Evolutionary conservation across 306 rosid genomes (phyloP).

Genomic region (Cucurbita argyrosperma): DNA sequence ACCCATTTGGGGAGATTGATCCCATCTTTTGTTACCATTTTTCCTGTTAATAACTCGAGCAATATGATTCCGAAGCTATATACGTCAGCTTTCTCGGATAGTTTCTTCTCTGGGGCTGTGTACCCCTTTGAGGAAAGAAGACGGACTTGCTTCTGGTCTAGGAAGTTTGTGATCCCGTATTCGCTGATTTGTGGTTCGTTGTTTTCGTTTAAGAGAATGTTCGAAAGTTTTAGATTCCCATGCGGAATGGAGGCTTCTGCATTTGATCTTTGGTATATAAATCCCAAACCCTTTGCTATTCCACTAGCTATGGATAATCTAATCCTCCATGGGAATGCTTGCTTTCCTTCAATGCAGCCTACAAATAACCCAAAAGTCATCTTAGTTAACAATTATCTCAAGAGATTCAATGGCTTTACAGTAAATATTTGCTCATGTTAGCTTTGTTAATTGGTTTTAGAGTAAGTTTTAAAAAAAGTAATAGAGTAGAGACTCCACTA

Average conservation of each 20-base stretch:
- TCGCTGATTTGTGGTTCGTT: slow-evolving; percentile 52
- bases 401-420: not conserved
- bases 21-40: slow-evolving; percentile 32
- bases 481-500: not conserved
- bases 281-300: slow-evolving; percentile 49
- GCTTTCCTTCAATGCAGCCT: slow-evolving; percentile 39
- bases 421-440: not conserved
- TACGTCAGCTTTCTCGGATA: slow-evolving; percentile 47
- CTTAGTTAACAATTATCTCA: not conserved
- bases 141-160: slow-evolving; percentile 23
- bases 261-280: slow-evolving; percentile 28
- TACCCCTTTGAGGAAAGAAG: slow-evolving; percentile 32
- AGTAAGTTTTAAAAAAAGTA: not conserved
- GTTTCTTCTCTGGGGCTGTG: slow-evolving; percentile 41
- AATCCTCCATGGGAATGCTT: slow-evolving; percentile 42
- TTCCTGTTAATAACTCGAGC: slow-evolving; percentile 45
- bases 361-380: slow-evolving; percentile 6
- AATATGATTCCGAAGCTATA: slow-evolving; percentile 63
- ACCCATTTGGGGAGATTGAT: slow-evolving; percentile 76
- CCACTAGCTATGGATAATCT: slow-evolving; percentile 49
- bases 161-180: slow-evolving; percentile 43
- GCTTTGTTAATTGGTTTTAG: not conserved
- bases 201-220: slow-evolving; percentile 45
- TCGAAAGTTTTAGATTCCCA: slow-evolving; percentile 69
- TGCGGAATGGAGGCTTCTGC: slow-evolving; percentile 34